phyloP scores from a whole-genome alignment of 2,329 filamentous ascomycete genomes.

The Aaosphaeria pasadenensis region DNA sequence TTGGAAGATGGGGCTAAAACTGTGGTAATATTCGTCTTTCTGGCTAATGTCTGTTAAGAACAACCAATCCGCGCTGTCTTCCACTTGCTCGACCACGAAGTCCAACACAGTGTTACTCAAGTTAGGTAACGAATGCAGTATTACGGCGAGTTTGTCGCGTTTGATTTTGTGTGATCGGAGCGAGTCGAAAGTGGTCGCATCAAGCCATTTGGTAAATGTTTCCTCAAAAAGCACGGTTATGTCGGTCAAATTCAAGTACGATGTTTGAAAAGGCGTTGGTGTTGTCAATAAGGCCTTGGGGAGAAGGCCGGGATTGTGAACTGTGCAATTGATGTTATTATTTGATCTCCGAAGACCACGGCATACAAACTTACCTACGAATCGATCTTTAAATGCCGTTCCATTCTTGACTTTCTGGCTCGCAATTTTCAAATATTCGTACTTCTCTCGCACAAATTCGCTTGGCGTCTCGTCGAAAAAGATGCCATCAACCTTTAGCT shows the following conservation, averaged over 20 bases:
- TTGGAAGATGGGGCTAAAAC: slow-evolving; percentile 21
- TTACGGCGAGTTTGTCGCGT: slow-evolving; percentile 20
- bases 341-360: not conserved
- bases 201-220: slow-evolving; percentile 25
- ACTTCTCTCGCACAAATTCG: slow-evolving; percentile 14
- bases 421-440: slow-evolving; percentile 20
- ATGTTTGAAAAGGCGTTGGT: slow-evolving; percentile 12
- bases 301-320: slow-evolving; percentile 27
- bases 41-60: slow-evolving; percentile 21
- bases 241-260: slow-evolving; percentile 29
- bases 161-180: slow-evolving; percentile 16
- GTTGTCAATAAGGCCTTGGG: slow-evolving; percentile 14
- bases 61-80: slow-evolving; percentile 27
- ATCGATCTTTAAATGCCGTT: slow-evolving; percentile 18
- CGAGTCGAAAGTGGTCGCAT: slow-evolving; percentile 15
- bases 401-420: slow-evolving; percentile 15
- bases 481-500: slow-evolving; percentile 48
- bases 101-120: slow-evolving; percentile 19
- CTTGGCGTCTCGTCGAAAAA: slow-evolving; percentile 53
- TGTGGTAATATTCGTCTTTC: slow-evolving; percentile 27
- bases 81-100: slow-evolving; percentile 26
- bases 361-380: slow-evolving; percentile 15
- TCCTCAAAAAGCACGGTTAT: slow-evolving; percentile 32
- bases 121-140: slow-evolving; percentile 25
- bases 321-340: slow-evolving; percentile 3